Evolutionary conservation across 139 green algal species (phyloP).

Genomic region (Tetradesmus obliquus): DNA sequence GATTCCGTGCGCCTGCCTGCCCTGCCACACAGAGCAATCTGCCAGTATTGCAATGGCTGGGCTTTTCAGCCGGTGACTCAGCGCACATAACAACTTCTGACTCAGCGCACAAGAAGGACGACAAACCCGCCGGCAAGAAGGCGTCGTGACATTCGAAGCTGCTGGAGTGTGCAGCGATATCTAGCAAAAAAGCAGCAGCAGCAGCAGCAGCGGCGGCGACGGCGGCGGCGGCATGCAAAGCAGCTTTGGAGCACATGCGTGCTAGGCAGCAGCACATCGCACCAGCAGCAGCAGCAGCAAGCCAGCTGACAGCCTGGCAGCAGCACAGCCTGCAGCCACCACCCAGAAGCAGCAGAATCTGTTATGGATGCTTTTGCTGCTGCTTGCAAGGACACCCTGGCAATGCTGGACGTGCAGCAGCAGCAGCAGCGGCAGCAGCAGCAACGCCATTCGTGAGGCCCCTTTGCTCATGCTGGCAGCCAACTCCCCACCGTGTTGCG

Average conservation of each 20-base stretch:
- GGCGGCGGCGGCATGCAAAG: neutral
- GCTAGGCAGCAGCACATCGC: neutral
- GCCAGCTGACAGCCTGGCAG: neutral
- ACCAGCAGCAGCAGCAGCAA: neutral
- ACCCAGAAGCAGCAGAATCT: neutral
- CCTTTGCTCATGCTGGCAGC: neutral
- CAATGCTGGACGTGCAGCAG: neutral
- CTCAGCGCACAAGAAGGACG: no score
- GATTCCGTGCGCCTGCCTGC: no score
- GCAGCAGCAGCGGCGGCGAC: constrained; percentile 4
- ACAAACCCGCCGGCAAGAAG: no score
- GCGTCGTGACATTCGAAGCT: no score
- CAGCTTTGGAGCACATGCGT: neutral
- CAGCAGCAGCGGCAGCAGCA: constrained; percentile 23
- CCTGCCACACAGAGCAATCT: no score
- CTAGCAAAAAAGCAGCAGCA: neutral
- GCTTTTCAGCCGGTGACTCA: no score
- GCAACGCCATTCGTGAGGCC: constrained; percentile 24
- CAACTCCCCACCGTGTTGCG: constrained; percentile 51
- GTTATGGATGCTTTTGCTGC: neutral
- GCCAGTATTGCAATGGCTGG: no score
- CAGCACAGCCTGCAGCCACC: constrained; percentile 4
- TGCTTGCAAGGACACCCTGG: neutral
- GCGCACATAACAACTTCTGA: no score
- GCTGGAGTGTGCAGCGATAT: neutral